A percentile compares a stretch with the other conserved stretches of the same genome.
phyloP scores from a whole-genome alignment of 306 rosid genomes.

The Heteromeles arbutifolia region DNA sequence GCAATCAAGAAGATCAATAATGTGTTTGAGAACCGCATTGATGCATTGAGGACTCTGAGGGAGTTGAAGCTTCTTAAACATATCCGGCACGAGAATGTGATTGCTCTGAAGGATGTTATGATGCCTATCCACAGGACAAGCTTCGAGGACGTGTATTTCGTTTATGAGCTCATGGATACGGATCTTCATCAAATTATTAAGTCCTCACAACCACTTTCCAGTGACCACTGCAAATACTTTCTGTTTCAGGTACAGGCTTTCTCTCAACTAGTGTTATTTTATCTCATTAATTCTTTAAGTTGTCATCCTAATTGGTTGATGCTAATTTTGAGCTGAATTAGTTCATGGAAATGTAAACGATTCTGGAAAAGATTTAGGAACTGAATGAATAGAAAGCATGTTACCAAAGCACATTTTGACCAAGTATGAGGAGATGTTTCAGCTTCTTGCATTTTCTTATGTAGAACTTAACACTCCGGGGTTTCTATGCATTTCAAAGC shows the following conservation, averaged over 20 bases:
- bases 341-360: neutral
- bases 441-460: neutral
- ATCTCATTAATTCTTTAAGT: conserved; percentile 3
- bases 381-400: neutral
- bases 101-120: conserved; percentile 82
- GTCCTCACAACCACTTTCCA: conserved; percentile 63
- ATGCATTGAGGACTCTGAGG: conserved; percentile 72
- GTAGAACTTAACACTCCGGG: neutral
- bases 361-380: neutral
- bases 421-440: neutral
- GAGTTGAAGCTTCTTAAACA: conserved; percentile 75
- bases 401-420: neutral
- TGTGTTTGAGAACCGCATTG: conserved; percentile 53
- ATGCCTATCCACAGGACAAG: conserved; percentile 52
- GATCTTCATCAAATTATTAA: conserved; percentile 78
- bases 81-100: conserved; percentile 71
- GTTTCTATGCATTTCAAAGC: neutral
- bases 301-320: conserved; percentile 4
- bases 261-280: neutral
- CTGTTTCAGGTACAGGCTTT: conserved; percentile 58
- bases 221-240: conserved; percentile 74
- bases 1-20: conserved; percentile 84
- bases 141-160: conserved; percentile 79
- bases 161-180: conserved; percentile 92
- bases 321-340: neutral